Base-by-base conservation (phyloP, 2,329 filamentous ascomycete species). In the Fusarium redolens region DNA sequence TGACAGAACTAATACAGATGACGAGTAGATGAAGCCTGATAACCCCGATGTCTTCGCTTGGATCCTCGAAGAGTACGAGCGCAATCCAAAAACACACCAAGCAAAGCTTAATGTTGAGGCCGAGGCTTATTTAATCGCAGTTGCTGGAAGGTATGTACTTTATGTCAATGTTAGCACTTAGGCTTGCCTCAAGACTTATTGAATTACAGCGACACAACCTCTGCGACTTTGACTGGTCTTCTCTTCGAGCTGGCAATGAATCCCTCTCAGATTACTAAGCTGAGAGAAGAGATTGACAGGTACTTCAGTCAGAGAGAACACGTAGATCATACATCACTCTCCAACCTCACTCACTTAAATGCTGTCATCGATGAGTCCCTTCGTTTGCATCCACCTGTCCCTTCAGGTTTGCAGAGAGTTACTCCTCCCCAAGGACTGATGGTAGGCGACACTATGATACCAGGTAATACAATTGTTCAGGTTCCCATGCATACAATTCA, bases 281-380 rank as follows among this genome's bases (percentile, higher is more conserved):
- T 88, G 20, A 80, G 82, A 30, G 75, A 79, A 1, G 85, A 85
- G 35, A 65, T 84, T 13, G 73, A 79, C 41, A 47, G 50, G 14
- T 74, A 74, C 25, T 65, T 61, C 9, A 35, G 18, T 11, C 31
- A 72, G 14, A 43, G 48, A 4, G 61, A 68, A n/a, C 31, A 71
- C 5, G 51, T 57, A 7, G 76, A 77, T n/a, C 61, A 67, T 45
- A 56, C 50, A 14, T 69, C 55, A 2, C 70, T 81, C 9, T 69
- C 72, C 6, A 75, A 74, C 43, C 64, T 80, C 35, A 61, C 68
- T 20, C 75, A 79, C 45, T 77, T 84, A 15, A 77, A 81, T 50
- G 83, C 80, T 6, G 75, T 78, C 40, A 81, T 86, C 50, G 79
- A 85, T 50, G 85, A 86, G 67, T 56, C 81, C 0, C 74, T 85